A percentile compares a stretch with the other conserved stretches of the same genome.
Evolutionary conservation across 768 basidiomycete species (phyloP).

Genomic region (Lentinula raphanica): DNA sequence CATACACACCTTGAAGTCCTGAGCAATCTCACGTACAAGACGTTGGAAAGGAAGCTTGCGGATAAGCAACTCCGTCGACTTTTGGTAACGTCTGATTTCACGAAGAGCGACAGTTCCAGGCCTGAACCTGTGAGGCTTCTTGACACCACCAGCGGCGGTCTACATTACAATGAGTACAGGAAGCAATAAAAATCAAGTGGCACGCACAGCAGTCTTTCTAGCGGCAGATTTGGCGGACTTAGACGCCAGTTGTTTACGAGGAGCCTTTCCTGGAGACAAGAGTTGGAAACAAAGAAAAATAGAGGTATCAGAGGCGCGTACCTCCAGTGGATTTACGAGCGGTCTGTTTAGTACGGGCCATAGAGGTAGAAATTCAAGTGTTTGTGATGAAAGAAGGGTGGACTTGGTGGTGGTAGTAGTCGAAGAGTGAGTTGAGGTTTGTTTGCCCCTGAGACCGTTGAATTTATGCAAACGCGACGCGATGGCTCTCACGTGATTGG

Average conservation of each 20-base stretch:
- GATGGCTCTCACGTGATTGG: too few relatives aligned
- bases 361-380: conserved; percentile 14
- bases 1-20: conserved; percentile 75
- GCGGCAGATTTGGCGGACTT: conserved; percentile 43
- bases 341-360: conserved; percentile 57
- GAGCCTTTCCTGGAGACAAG: conserved; percentile 43
- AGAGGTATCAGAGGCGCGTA: conserved; percentile 30
- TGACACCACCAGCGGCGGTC: conserved; percentile 77
- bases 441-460: too few relatives aligned
- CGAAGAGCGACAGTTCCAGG: conserved; percentile 85
- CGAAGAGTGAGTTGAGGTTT: too few relatives aligned
- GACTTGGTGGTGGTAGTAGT: conserved; percentile 5
- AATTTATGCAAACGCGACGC: too few relatives aligned
- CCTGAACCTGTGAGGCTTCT: conserved; percentile 88
- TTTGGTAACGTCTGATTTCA: conserved; percentile 86
- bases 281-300: neutral
- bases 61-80: conserved; percentile 82
- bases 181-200: neutral
- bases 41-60: conserved; percentile 89
- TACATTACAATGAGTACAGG: conserved; percentile 10
- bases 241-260: conserved; percentile 67
- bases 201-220: conserved; percentile 52
- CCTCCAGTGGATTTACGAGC: conserved; percentile 59
- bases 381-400: neutral
- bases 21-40: conserved; percentile 84